Evolutionary conservation across 139 green algal species (phyloP), one percentile per base, ranked within the genome.

Genomic region (Deuterostichococcus epilithicus): DNA sequence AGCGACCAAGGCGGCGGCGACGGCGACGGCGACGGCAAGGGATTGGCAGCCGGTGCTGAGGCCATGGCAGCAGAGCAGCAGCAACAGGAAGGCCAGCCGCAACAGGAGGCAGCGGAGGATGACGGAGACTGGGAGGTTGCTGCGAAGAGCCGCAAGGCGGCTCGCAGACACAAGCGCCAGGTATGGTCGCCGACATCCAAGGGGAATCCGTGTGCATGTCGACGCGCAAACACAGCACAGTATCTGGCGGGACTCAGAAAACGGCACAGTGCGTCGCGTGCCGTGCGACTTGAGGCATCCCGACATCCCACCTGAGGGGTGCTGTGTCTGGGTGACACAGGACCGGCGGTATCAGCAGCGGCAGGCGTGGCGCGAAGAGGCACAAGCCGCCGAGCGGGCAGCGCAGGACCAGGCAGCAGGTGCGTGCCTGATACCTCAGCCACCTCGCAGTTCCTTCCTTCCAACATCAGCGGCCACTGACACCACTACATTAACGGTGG

Each of bases 41-140:
- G 63, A 42, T 39, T 39, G 47, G 70, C 37, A 71, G 52, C n/a
- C 28, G 8, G 36, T 78, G 5, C 69, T 34, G 10, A 36, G 25
- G n/a, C n/a, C n/a, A n/a, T n/a, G n/a, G 5, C 32, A 18, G n/a
- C n/a, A 22, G 35, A 74, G 30, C 69, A 78, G 60, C 73, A 69
- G 70, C 75, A 84, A 76, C 38, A 69, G 25, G 72, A 70, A 3
- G 72, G 76, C 18, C 47, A 82, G 35, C 70, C 35, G 32, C 58
- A 74, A 37, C 70, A 73, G 58, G 68, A 78, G 37, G 70, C 73
- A 22, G 80, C 73, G 1, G 83, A 82, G 20, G 82, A 80, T 33
- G 83, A 80, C 28, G 87, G 42, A 0, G 82, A 60, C 38, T 94
- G 86, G 89, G 76, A 90, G 68, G 73, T 73, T 42, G 88, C 82